phyloP scores from a whole-genome alignment of 441 rosid genomes.

The Daphne laureola region DNA sequence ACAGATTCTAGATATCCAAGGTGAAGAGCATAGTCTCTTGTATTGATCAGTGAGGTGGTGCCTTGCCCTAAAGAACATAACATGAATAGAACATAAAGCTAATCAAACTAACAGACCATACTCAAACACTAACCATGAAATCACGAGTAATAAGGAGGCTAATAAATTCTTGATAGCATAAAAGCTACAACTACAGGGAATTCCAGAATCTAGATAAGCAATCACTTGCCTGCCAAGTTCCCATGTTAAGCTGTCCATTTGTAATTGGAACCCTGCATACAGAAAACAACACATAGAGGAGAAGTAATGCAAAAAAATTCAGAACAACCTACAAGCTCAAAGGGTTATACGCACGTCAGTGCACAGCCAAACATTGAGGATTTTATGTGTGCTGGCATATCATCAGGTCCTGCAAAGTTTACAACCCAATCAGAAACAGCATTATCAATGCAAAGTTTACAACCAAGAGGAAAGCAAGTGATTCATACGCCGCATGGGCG shows the following conservation, averaged over 20 bases:
- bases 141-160: slow-evolving; percentile 2
- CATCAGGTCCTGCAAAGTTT: slow-evolving; percentile 70
- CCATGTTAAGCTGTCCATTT: slow-evolving; percentile 80
- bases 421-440: background rate
- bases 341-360: slow-evolving; percentile 42
- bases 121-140: background rate
- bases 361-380: slow-evolving; percentile 88
- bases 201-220: background rate
- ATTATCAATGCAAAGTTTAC: background rate
- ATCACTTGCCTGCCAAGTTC: slow-evolving; percentile 82
- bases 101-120: too few species aligned
- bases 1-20: too few species aligned
- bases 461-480: too few species aligned
- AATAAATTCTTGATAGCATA: slow-evolving; percentile 8
- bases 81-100: too few species aligned
- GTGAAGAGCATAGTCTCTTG: too few species aligned
- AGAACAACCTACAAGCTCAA: background rate
- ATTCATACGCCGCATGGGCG: too few species aligned
- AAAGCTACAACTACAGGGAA: too few species aligned
- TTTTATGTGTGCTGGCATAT: slow-evolving; percentile 95
- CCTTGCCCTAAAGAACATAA: too few species aligned
- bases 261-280: slow-evolving; percentile 73
- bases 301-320: slow-evolving; percentile 7
- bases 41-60: too few species aligned
- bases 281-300: slow-evolving; percentile 10